phyloP scores from a whole-genome alignment of 257 asterid genomes.

The Nicotiana knightiana region DNA sequence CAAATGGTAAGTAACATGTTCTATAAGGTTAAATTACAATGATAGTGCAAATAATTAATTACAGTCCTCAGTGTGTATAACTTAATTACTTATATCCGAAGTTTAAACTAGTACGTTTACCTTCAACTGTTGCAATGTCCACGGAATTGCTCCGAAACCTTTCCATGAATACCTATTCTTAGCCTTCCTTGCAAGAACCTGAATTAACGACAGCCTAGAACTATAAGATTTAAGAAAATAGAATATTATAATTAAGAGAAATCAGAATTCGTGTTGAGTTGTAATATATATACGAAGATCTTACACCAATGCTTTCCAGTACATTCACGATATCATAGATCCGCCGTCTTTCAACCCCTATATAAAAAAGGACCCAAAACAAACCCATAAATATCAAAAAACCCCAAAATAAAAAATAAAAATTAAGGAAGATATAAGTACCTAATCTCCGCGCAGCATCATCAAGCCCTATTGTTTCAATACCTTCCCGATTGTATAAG shows the following conservation, averaged over 20 bases:
- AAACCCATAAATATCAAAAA: not conserved
- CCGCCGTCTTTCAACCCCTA: constrained; percentile 97
- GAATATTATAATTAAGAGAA: not conserved
- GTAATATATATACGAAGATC: constrained; percentile 18
- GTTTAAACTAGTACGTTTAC: constrained; percentile 17
- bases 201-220: constrained; percentile 12
- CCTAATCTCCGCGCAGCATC: constrained; percentile 86
- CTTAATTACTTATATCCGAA: too few relatives aligned
- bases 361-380: not conserved
- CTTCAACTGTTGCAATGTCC: constrained; percentile 61
- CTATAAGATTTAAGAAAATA: not conserved
- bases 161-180: constrained; percentile 89
- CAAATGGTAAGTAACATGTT: not conserved
- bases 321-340: constrained; percentile 97
- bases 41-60: not conserved
- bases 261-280: not conserved
- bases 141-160: constrained; percentile 82
- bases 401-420: not conserved
- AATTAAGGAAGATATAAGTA: constrained; percentile 11
- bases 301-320: constrained; percentile 92
- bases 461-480: constrained; percentile 82
- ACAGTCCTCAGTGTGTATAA: too few relatives aligned
- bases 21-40: too few relatives aligned
- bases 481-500: constrained; percentile 72
- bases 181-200: constrained; percentile 83